These are phyloP conservation scores for Ramicandelaber brevisporus DNA, from an alignment of 192 early-diverging fungal genomes.

Conservation along the genomic window DNA sequence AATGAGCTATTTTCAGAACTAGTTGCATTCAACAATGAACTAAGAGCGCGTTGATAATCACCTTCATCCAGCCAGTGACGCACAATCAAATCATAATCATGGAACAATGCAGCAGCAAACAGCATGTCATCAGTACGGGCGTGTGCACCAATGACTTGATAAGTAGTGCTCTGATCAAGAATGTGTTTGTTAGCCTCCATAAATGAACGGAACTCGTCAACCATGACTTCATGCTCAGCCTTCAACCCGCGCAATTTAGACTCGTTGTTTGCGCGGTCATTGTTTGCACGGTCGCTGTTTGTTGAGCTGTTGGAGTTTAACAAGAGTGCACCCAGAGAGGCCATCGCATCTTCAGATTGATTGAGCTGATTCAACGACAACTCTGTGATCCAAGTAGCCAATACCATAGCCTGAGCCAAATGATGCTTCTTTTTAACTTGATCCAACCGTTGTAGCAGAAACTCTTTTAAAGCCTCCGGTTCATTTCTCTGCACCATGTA, in stretches of 20 bases:
- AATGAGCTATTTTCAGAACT: constrained; percentile 55
- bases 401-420: too few species aligned
- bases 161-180: constrained; percentile 41
- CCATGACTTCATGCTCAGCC: constrained; percentile 27
- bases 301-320: constrained; percentile 53
- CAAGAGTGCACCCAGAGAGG: too few species aligned
- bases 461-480: constrained; percentile 32
- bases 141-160: constrained; percentile 64
- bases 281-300: too few species aligned
- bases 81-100: constrained; percentile 72
- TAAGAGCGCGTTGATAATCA: constrained; percentile 50
- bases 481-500: constrained; percentile 49
- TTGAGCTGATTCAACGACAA: too few species aligned
- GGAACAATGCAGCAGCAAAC: constrained; percentile 54
- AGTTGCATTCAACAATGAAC: too few species aligned
- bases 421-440: too few species aligned
- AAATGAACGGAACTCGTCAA: constrained; percentile 47
- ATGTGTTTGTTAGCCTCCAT: constrained; percentile 35
- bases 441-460: constrained; percentile 11
- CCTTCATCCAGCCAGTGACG: constrained; percentile 58
- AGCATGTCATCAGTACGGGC: constrained; percentile 59
- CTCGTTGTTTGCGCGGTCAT: neutral
- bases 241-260: constrained; percentile 5
- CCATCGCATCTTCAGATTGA: too few species aligned
- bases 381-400: constrained; percentile 74